Conservation (phyloP, 2,329 filamentous ascomycete species). For the Pseudogymnoascus sp. region DNA sequence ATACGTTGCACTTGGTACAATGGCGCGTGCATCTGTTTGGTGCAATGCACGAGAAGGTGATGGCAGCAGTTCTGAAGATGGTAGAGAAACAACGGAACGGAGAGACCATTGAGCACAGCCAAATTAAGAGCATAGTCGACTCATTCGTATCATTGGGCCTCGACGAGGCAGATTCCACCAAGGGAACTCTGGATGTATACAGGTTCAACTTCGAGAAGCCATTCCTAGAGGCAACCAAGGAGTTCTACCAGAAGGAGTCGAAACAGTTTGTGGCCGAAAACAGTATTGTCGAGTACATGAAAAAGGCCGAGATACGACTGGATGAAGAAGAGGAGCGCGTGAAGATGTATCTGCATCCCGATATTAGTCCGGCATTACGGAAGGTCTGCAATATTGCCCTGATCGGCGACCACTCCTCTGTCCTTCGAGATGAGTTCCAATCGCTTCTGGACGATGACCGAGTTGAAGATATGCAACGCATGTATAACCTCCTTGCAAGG, state of each 20-base stretch:
- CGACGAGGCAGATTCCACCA: constrained; percentile 85
- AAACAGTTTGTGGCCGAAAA: constrained; percentile 93
- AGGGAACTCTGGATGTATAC: constrained; percentile 93
- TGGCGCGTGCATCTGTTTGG: constrained; percentile 91
- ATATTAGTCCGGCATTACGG: constrained; percentile 78
- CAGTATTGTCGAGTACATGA: constrained; percentile 98
- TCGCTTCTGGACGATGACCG: constrained; percentile 86
- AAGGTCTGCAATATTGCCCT: constrained; percentile 81
- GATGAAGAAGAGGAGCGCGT: constrained; percentile 94
- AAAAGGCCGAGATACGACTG: constrained; percentile 86
- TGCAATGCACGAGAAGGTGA: constrained; percentile 76
- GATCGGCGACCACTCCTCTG: constrained; percentile 75
- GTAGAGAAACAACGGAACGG: constrained; percentile 96
- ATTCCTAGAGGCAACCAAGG: constrained; percentile 74
- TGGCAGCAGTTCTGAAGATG: constrained; percentile 88
- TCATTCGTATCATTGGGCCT: constrained; percentile 93
- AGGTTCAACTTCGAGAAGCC: constrained; percentile 85
- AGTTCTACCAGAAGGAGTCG: constrained; percentile 87
- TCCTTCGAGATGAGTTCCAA: constrained; percentile 95
- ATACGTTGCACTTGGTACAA: constrained; percentile 89
- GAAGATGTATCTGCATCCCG: constrained; percentile 79
- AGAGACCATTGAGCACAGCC: constrained; percentile 92
- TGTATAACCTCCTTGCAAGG: constrained; percentile 85
- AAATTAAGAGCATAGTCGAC: constrained; percentile 95
- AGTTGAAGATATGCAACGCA: constrained; percentile 88